These are phyloP conservation scores for Cyberlindnera nakhonratchasimensis DNA, from an alignment of 805 yeast species.

Conservation along the genomic window DNA sequence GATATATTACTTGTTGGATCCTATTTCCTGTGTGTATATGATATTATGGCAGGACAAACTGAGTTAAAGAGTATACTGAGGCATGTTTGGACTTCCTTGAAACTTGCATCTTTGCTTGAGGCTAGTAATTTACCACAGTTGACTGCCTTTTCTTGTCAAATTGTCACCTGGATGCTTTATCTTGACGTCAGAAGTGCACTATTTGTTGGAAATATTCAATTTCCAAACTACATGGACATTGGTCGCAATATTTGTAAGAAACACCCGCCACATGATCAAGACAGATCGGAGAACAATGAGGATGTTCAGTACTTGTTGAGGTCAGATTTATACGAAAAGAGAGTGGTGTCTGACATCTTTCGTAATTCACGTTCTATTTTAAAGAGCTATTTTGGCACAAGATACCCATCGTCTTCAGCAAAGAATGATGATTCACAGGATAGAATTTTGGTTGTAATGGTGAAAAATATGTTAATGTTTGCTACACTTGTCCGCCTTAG, in stretches of 20 bases:
- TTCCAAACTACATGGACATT: conserved; percentile 8
- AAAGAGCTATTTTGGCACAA: conserved; percentile 2
- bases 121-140: background rate
- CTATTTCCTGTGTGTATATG: conserved; percentile 8
- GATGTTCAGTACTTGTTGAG: conserved; percentile 8
- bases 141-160: conserved; percentile 6
- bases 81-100: conserved; percentile 11
- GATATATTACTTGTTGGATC: conserved; percentile 8
- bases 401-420: conserved; percentile 3
- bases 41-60: conserved; percentile 6
- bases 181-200: conserved; percentile 7
- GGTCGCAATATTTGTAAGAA: background rate
- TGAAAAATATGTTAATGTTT: conserved; percentile 12
- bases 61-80: conserved; percentile 7
- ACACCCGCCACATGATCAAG: background rate
- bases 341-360: conserved; percentile 7
- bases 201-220: conserved; percentile 12
- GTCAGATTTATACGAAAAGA: conserved; percentile 8
- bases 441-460: conserved; percentile 9
- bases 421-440: conserved; percentile 2
- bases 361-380: conserved; percentile 2
- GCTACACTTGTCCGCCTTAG: conserved; percentile 7
- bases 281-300: background rate
- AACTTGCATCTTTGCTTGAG: conserved; percentile 4
- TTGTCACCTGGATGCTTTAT: conserved; percentile 11